Base-by-base conservation (phyloP, 768 basidiomycete genomes). In the Mycena chlorophos region DNA sequence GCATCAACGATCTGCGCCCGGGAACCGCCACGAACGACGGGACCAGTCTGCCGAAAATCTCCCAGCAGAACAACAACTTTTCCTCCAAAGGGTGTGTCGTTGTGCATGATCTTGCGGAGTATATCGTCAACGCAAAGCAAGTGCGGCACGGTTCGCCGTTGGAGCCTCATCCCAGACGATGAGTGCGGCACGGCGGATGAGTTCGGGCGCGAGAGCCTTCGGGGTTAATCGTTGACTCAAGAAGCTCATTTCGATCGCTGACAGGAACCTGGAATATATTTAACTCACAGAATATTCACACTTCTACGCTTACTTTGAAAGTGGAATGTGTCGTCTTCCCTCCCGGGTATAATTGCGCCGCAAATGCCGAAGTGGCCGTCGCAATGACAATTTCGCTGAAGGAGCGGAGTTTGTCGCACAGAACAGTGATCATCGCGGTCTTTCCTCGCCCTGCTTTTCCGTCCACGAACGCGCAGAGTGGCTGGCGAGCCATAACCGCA, bases 161-260 rank as follows among this genome's bases (percentile, higher is more conserved):
- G 77, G 76, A 3, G 71, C 68, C 61, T 78, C 76, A 62, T 78
- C 77, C 73, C 75, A 77, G 2, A 73, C 67, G 23, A 77, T 66
- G 0, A 71, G 49, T 1, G 63, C 37, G 0, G 73, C 64, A n/a
- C 68, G 54, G 0, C 52, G 55, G 12, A 78, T 68, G 19, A 78
- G 67, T 27, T 75, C 71, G 0, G 12, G 66, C 73, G 0, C 69
- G 58, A 1, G 68, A 49, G 42, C 67, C 62, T 39, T 57, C 47
- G 1, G 54, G 48, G 39, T 65, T 40, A 17, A 78, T 68, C 1
- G 66, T 56, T 17, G 75, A 76, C 6, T 58, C 29, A 0, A 78
- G 61, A 28, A 68, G 48, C 27, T 68, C 66, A 23, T 67, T 69
- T 2, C 68, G 66, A 1, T 76, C 69, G 38, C 64, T 68, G 13